These are phyloP conservation scores for Magnolia officinalis DNA, from an alignment of 164 flowering plant species.

Conservation along the genomic window DNA sequence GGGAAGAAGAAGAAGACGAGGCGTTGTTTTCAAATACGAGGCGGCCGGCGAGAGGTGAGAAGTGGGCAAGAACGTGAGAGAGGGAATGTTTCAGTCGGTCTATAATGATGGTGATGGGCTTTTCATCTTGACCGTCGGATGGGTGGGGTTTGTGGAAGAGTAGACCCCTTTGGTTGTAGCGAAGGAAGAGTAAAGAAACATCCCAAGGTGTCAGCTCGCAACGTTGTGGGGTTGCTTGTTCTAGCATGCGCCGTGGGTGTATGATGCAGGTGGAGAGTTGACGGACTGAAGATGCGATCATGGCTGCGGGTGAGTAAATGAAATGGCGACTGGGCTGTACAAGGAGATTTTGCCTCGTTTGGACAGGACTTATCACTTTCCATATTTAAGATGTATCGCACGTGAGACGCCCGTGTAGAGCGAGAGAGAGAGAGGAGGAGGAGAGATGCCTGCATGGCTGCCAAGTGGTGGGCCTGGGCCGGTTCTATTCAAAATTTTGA, in stretches of 20 bases:
- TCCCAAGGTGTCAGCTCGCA: conserved; percentile 36
- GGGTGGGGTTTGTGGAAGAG: conserved; percentile 28
- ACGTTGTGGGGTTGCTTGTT: background rate
- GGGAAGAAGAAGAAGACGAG: conserved; percentile 3
- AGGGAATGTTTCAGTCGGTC: conserved; percentile 23
- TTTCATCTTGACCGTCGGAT: background rate
- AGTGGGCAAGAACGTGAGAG: conserved; percentile 21
- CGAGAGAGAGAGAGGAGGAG: no score
- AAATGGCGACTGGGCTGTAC: no score
- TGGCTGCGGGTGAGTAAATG: no score
- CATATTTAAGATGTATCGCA: no score
- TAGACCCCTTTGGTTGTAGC: conserved; percentile 49
- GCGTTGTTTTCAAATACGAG: conserved; percentile 11
- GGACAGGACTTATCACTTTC: no score
- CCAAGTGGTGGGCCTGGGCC: no score
- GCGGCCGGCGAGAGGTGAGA: conserved; percentile 35
- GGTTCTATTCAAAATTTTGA: no score
- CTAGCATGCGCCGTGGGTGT: background rate
- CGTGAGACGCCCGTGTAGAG: no score
- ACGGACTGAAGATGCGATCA: background rate
- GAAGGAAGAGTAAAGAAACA: conserved; percentile 20
- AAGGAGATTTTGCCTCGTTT: no score
- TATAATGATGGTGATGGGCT: background rate
- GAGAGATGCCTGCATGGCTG: no score
- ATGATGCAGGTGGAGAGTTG: background rate